phyloP scores from a whole-genome alignment of 495 filamentous ascomycete species.

The Aspergillus heteromorphus region DNA sequence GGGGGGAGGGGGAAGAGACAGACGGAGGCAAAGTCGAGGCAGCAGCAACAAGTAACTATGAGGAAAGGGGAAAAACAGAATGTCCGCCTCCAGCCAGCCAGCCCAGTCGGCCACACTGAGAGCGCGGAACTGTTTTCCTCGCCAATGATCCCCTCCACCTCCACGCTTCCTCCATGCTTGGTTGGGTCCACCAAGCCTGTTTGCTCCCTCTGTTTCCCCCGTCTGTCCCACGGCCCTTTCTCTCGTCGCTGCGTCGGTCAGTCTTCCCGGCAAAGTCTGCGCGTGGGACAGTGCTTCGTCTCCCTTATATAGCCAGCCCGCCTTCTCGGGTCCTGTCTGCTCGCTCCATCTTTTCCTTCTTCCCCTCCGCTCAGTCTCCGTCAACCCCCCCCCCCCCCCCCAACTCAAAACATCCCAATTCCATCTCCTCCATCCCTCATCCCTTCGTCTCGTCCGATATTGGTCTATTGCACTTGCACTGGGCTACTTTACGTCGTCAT shows the following conservation, averaged over 20 bases:
- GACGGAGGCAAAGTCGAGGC: too few relatives aligned
- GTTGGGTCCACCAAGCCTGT: background rate
- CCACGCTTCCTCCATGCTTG: background rate
- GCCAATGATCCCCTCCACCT: background rate
- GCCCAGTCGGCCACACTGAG: background rate
- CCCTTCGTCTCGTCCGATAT: background rate
- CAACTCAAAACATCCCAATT: too few relatives aligned
- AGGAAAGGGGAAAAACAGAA: background rate
- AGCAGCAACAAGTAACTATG: too few relatives aligned
- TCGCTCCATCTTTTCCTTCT: background rate
- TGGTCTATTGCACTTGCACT: background rate
- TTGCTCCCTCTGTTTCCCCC: background rate
- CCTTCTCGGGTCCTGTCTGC: too few relatives aligned
- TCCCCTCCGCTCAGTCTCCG: background rate
- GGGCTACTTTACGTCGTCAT: background rate
- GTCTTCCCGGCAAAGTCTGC: too few relatives aligned
- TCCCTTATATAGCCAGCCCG: too few relatives aligned
- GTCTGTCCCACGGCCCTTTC: background rate
- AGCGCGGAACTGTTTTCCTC: constrained; percentile 4
- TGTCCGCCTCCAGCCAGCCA: background rate
- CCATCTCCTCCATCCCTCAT: too few relatives aligned
- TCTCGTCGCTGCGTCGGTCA: background rate
- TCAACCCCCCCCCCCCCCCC: background rate
- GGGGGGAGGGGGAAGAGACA: too few relatives aligned
- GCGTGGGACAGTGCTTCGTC: too few relatives aligned